phyloP scores from a whole-genome alignment of 179 eudicot species.

The Vitellaria paradoxa region DNA sequence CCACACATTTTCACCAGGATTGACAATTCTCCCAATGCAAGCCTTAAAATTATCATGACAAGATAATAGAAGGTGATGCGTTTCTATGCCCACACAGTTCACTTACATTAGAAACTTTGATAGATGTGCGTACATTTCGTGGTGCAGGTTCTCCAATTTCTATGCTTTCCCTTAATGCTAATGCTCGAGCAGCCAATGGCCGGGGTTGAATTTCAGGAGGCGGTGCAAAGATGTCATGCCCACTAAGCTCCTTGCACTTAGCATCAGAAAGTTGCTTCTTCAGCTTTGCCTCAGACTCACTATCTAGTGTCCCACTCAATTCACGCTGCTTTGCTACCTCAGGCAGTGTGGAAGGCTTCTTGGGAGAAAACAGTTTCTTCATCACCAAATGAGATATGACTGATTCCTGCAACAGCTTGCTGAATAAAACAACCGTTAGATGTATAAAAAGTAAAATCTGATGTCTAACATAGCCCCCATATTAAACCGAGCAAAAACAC shows the following conservation, averaged over 20 bases:
- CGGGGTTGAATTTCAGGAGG: slow-evolving; percentile 89
- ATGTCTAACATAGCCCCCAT: not conserved
- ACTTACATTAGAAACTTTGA: slow-evolving; percentile 58
- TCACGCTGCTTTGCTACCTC: slow-evolving; percentile 98
- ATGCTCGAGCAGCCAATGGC: slow-evolving; percentile 63
- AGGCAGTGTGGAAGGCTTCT: slow-evolving; percentile 70
- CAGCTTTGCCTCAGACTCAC: slow-evolving; percentile 58
- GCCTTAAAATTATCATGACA: not conserved
- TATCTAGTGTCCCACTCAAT: slow-evolving; percentile 72
- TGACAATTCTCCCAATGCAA: not conserved
- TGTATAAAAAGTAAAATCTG: not conserved
- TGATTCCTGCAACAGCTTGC: slow-evolving; percentile 83
- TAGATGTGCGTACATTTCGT: slow-evolving; percentile 46
- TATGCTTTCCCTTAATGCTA: slow-evolving; percentile 65
- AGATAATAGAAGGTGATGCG: not conserved
- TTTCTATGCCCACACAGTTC: not conserved
- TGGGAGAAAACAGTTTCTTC: slow-evolving; percentile 71
- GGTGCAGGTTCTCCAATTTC: slow-evolving; percentile 65
- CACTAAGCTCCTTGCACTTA: slow-evolving; percentile 89
- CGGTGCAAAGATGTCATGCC: slow-evolving; percentile 90
- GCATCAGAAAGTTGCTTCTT: slow-evolving; percentile 81
- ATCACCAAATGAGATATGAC: slow-evolving; percentile 82
- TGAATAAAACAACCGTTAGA: slow-evolving; percentile 24
- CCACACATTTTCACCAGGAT: not conserved
- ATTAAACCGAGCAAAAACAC: slow-evolving; percentile 2